These are phyloP conservation scores for Plantago coronopus DNA, from an alignment of 305 asterid genomes.

Conservation along the genomic window DNA sequence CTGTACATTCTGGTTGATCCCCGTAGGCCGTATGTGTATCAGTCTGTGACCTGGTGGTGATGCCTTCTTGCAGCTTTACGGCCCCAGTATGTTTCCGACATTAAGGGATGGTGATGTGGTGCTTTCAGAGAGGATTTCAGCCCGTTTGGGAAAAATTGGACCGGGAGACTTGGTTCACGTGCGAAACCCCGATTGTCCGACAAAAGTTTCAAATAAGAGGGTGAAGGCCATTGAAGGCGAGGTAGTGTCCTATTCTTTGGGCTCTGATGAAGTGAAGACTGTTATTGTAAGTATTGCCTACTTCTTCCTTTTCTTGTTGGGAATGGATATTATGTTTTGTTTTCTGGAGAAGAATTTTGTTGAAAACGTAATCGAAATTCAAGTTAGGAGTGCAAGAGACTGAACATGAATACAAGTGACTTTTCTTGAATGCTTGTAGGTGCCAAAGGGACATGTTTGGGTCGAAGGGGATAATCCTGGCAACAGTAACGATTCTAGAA, in stretches of 20 bases:
- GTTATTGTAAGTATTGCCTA: conserved; percentile 35
- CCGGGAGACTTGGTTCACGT: conserved; percentile 60
- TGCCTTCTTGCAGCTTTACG: conserved; percentile 44
- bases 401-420: not conserved
- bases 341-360: not conserved
- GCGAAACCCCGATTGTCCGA: conserved; percentile 63
- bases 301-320: not conserved
- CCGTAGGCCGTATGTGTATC: not conserved
- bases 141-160: conserved; percentile 47
- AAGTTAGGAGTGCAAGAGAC: conserved; percentile 6
- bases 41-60: conserved; percentile 11
- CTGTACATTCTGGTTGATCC: conserved; percentile 8
- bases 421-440: conserved; percentile 35
- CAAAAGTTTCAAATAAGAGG: conserved; percentile 45
- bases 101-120: conserved; percentile 41
- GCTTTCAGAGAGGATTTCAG: conserved; percentile 49
- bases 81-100: conserved; percentile 84
- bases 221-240: conserved; percentile 63
- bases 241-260: conserved; percentile 39
- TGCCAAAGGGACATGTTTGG: conserved; percentile 87
- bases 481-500: conserved; percentile 60
- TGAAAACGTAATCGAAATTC: not conserved
- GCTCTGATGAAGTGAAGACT: conserved; percentile 38
- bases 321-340: not conserved
- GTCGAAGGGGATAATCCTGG: conserved; percentile 65